These are phyloP conservation scores for Xylaria sp. DNA, from an alignment of 2,329 filamentous ascomycete genomes.

Conservation along the genomic window DNA sequence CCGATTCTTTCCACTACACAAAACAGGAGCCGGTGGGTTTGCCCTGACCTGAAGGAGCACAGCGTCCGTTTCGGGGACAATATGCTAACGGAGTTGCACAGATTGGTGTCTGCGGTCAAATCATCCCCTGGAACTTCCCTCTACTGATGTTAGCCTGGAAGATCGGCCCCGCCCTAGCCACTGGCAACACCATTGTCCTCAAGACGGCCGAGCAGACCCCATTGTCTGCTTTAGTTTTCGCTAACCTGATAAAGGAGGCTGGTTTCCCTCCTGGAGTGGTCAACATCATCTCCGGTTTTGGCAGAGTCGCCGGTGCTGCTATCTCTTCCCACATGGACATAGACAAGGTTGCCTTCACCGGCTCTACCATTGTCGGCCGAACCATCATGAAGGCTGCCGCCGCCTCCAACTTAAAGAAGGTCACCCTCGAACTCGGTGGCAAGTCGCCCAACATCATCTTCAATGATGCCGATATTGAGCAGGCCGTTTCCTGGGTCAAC, in stretches of 20 bases:
- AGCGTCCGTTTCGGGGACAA: not conserved
- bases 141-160: slow-evolving; percentile 87
- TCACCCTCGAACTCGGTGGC: slow-evolving; percentile 82
- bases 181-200: slow-evolving; percentile 77
- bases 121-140: slow-evolving; percentile 91
- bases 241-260: slow-evolving; percentile 75
- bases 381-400: slow-evolving; percentile 85
- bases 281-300: slow-evolving; percentile 82
- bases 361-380: slow-evolving; percentile 78
- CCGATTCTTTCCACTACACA: slow-evolving; percentile 86
- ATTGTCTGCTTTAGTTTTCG: slow-evolving; percentile 73
- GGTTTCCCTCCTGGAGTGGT: slow-evolving; percentile 82
- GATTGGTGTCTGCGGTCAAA: slow-evolving; percentile 74
- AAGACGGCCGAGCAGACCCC: slow-evolving; percentile 84
- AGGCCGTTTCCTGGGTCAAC: slow-evolving; percentile 83
- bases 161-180: slow-evolving; percentile 77
- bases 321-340: slow-evolving; percentile 81
- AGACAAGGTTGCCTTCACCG: slow-evolving; percentile 87
- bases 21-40: slow-evolving; percentile 74
- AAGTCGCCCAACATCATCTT: slow-evolving; percentile 86
- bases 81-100: slow-evolving; percentile 35
- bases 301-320: slow-evolving; percentile 81
- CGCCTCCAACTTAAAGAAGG: slow-evolving; percentile 82
- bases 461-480: slow-evolving; percentile 79
- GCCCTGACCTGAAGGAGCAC: not conserved